Evolutionary conservation across 768 basidiomycete species (phyloP).

Genomic region (Pholiota conissans): DNA sequence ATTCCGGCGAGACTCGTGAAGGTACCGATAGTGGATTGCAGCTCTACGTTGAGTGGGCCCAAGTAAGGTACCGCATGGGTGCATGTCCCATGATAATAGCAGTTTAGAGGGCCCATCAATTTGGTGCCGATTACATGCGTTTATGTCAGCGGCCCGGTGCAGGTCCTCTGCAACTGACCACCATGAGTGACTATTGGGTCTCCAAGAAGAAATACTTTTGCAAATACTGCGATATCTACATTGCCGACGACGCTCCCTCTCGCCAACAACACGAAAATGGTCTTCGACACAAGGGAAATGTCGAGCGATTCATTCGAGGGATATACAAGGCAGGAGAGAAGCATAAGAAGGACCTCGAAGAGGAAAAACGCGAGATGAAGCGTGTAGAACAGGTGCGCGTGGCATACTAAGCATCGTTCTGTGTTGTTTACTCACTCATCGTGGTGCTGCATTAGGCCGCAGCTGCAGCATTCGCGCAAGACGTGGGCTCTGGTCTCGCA

Average conservation of each 20-base stretch:
- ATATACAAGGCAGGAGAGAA: slow-evolving; percentile 94
- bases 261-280: slow-evolving; percentile 91
- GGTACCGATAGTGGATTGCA: too few relatives aligned
- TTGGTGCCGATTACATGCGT: too few relatives aligned
- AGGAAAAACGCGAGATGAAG: slow-evolving; percentile 86
- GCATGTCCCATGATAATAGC: neutral
- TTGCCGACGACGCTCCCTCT: slow-evolving; percentile 94
- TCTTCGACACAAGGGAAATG: slow-evolving; percentile 90
- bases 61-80: neutral
- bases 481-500: slow-evolving; percentile 69
- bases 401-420: neutral
- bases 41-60: too few relatives aligned
- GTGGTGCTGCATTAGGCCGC: slow-evolving; percentile 56
- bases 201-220: slow-evolving; percentile 92
- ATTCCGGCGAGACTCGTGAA: too few relatives aligned
- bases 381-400: slow-evolving; percentile 73
- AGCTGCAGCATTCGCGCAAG: slow-evolving; percentile 74
- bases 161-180: slow-evolving; percentile 4
- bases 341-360: slow-evolving; percentile 79
- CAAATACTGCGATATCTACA: slow-evolving; percentile 97
- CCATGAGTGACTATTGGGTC: slow-evolving; percentile 92
- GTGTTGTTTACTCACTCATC: neutral
- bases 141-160: neutral
- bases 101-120: neutral
- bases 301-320: slow-evolving; percentile 87